phyloP scores from a whole-genome alignment of 495 filamentous ascomycete genomes.

The Aspergillus nanangensis region DNA sequence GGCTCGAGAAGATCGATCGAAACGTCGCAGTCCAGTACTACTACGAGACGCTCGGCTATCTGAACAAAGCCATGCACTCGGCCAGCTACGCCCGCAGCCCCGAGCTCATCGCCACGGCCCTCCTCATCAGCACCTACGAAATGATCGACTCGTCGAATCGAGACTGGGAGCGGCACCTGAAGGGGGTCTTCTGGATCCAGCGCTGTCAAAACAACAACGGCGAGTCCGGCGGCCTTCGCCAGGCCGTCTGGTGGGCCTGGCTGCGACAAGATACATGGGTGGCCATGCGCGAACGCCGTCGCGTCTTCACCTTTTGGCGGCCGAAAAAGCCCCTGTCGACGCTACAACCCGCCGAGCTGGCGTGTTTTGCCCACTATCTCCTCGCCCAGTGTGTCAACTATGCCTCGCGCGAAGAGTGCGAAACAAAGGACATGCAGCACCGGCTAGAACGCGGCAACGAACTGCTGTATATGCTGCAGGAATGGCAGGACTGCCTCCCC shows the following conservation, averaged over 20 bases:
- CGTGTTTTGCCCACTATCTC: slow-evolving; percentile 5
- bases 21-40: slow-evolving; percentile 23
- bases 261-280: slow-evolving; percentile 27
- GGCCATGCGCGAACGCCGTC: slow-evolving; percentile 23
- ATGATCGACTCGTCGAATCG: slow-evolving; percentile 25
- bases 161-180: slow-evolving; percentile 25
- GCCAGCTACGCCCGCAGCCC: slow-evolving; percentile 16
- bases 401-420: slow-evolving; percentile 10
- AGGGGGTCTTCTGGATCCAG: slow-evolving; percentile 27
- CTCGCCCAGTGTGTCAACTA: slow-evolving; percentile 16
- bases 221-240: slow-evolving; percentile 22
- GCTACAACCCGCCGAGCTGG: slow-evolving; percentile 7
- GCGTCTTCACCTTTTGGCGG: slow-evolving; percentile 20
- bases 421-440: slow-evolving; percentile 6
- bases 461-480: slow-evolving; percentile 19
- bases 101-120: slow-evolving; percentile 20
- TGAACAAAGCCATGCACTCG: slow-evolving; percentile 24
- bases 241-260: slow-evolving; percentile 30
- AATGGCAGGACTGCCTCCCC: slow-evolving; percentile 24
- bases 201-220: slow-evolving; percentile 22
- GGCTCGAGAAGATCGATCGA: slow-evolving; percentile 3
- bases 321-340: slow-evolving; percentile 16
- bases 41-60: slow-evolving; percentile 23
- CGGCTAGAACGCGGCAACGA: slow-evolving; percentile 15
- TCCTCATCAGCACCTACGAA: slow-evolving; percentile 25